phyloP scores from a whole-genome alignment of 106 monocot genomes.

The Ottelia alismoides region DNA sequence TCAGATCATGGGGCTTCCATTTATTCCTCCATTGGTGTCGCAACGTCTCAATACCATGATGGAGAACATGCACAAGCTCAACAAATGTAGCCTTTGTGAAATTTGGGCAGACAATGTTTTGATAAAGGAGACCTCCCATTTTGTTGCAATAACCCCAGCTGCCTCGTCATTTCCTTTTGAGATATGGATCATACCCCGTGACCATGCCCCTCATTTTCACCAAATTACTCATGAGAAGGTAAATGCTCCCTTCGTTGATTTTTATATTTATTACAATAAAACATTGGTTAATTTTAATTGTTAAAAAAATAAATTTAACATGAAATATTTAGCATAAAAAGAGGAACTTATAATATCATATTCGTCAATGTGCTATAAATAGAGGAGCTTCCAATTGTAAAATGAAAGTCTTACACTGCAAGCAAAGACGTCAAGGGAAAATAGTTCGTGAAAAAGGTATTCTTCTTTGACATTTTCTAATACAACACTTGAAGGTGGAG shows the following conservation, averaged over 20 bases:
- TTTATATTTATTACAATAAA: too few species aligned
- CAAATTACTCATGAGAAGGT: conserved; percentile 74
- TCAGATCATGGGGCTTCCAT: conserved; percentile 81
- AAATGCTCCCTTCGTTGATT: not conserved
- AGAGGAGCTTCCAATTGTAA: too few species aligned
- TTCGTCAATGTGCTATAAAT: too few species aligned
- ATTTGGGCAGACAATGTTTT: conserved; percentile 33
- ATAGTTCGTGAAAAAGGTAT: too few species aligned
- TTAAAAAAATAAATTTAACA: too few species aligned
- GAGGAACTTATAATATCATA: too few species aligned
- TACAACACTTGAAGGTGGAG: too few species aligned
- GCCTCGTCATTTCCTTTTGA: conserved; percentile 93
- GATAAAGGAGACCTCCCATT: conserved; percentile 49
- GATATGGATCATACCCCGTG: conserved; percentile 70
- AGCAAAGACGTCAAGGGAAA: too few species aligned
- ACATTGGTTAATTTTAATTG: too few species aligned
- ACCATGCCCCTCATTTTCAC: conserved; percentile 68
- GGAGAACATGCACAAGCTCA: conserved; percentile 41
- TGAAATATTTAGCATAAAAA: too few species aligned
- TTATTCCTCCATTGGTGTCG: conserved; percentile 61
- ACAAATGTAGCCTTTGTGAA: conserved; percentile 78
- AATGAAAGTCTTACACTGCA: too few species aligned
- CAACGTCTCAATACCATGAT: conserved; percentile 54
- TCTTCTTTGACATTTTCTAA: too few species aligned
- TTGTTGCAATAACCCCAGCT: conserved; percentile 67